Evolutionary conservation across 208 protist genomes (phyloP).

Genomic region (Wallacemonas sp.): DNA sequence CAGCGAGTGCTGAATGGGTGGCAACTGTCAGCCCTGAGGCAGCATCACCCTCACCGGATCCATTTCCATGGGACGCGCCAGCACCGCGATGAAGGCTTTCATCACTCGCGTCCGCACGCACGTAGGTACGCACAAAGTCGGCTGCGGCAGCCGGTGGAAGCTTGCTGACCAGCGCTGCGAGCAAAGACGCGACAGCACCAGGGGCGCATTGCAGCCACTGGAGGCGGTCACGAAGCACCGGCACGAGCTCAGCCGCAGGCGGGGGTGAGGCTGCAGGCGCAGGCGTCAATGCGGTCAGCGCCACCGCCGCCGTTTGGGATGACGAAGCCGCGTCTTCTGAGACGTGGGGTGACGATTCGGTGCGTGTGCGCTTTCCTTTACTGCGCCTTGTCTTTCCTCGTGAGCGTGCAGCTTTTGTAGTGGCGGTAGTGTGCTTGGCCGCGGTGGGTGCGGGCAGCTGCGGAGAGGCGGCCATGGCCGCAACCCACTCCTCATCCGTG

Average conservation of each 20-base stretch:
- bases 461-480: conserved; percentile 12
- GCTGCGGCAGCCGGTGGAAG: conserved; percentile 48
- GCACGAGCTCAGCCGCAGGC: background rate
- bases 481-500: conserved; percentile 30
- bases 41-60: too few relatives aligned
- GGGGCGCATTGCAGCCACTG: conserved; percentile 38
- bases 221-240: conserved; percentile 25
- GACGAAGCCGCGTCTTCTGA: too few relatives aligned
- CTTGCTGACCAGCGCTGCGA: conserved; percentile 64
- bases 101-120: background rate
- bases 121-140: conserved; percentile 34
- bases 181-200: conserved; percentile 45
- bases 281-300: background rate
- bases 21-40: conserved; percentile 7
- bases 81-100: background rate
- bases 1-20: conserved; percentile 10
- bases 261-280: background rate
- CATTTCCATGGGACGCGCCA: background rate
- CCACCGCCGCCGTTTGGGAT: background rate
- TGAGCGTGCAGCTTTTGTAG: too few relatives aligned
- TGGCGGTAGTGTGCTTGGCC: too few relatives aligned
- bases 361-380: too few relatives aligned
- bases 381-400: too few relatives aligned
- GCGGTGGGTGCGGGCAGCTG: background rate
- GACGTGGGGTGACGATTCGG: too few relatives aligned